These are phyloP conservation scores for Scenedesmus sp. DNA, from an alignment of 163 green algal genomes.

Conservation along the genomic window DNA sequence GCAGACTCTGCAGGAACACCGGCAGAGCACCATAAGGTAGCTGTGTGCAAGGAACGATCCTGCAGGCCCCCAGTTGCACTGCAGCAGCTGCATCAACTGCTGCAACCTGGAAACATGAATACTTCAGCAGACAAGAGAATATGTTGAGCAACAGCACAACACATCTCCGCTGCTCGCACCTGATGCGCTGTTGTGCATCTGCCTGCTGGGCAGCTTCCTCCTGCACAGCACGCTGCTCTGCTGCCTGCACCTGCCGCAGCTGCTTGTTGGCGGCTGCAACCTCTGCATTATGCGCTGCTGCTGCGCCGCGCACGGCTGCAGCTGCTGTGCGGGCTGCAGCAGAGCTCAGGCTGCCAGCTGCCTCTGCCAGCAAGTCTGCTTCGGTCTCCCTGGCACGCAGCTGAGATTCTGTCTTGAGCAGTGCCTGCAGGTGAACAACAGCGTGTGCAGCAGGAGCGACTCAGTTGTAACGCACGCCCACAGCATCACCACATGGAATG, in stretches of 20 bases:
- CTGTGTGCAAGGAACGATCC: no score
- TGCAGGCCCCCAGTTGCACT: no score
- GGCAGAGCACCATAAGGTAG: no score
- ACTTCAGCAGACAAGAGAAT: not conserved
- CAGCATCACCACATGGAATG: not conserved
- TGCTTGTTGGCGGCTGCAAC: conserved; percentile 48
- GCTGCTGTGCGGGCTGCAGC: not conserved
- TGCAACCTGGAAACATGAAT: not conserved
- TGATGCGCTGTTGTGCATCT: conserved; percentile 5
- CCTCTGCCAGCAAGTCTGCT: conserved; percentile 32
- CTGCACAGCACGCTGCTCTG: conserved; percentile 33
- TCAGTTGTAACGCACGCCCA: not conserved
- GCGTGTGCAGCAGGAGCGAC: not conserved
- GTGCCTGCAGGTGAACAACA: conserved; percentile 5
- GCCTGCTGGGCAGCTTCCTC: conserved; percentile 44
- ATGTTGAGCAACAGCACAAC: not conserved
- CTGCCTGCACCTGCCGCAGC: conserved; percentile 32
- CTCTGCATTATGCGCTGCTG: conserved; percentile 49
- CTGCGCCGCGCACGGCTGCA: not conserved
- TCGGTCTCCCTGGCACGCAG: conserved; percentile 37
- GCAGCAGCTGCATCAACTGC: no score
- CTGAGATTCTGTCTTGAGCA: conserved; percentile 50
- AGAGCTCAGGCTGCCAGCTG: conserved; percentile 27
- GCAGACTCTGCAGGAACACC: not conserved
- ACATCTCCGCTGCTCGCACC: conserved; percentile 8